Evolutionary conservation across 306 rosid genomes (phyloP), one percentile per base, ranked within the genome.

Genomic region (Castanospermum australe): DNA sequence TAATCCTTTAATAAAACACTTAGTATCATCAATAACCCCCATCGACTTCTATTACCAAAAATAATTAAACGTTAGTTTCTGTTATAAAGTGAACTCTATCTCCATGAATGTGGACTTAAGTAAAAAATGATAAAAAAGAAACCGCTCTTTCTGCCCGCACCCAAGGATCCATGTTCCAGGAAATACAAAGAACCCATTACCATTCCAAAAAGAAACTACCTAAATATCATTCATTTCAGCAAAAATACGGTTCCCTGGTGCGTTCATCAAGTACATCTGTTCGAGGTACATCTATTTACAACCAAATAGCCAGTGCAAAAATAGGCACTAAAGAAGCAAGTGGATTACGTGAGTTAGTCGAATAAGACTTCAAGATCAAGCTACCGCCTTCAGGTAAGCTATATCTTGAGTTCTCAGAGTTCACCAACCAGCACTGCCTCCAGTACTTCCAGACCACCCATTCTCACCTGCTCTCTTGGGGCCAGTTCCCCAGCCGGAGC

Each of bases 401-500:
- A 52, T 24, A 54, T 71, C 17, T 17, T 28, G 47, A 8, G 17
- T 76, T 36, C 12, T 14, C 32, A 30, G 55, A 47, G 36, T 21
- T 83, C 84, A 82, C 92, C 91, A 86, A 22, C 87, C 87, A 17
- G 21, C 9, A 22, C 74, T 25, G 0, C 91, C 71, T 0, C 84
- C 79, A 20, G 81, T 65, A 15, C 78, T 76, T 15, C 83, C 87
- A 33, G 86, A 86, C 87, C 91, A 90, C 39, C 93, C 91, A 72
- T 78, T 81, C 5, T 83, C 89, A 48, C 82, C n/a, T 25, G 86
- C 48, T 59, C 38, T 88, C 68, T 83, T 84, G 2, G 84, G 13
- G 28, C 82, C 57, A 51, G 56, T 25, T 55, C 86, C 91, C 97
- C 92, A 86, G 51, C 90, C 88, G 0, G 92, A 79, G 73, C 77